Percentiles rank a stretch among this genome's conserved stretches.
Evolutionary conservation across 352 stramenopile genomes (phyloP).

Genomic region (Globisporangium emineosum): DNA sequence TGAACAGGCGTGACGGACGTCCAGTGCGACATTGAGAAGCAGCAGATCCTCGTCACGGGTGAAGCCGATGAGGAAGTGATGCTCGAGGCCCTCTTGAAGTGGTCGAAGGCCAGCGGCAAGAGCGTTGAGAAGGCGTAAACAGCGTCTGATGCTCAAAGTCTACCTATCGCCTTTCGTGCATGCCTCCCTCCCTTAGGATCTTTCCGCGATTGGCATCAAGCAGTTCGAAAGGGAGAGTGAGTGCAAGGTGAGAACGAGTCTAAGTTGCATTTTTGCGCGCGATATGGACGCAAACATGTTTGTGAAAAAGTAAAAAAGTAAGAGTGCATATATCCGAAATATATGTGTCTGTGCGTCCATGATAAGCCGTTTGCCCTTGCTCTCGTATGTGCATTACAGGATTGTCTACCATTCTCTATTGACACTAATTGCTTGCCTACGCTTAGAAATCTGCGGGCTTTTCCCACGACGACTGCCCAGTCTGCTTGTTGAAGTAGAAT

Average conservation of each 20-base stretch:
- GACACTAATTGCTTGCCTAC: neutral
- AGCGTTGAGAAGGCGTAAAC: conserved; percentile 74
- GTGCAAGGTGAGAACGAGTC: neutral
- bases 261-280: neutral
- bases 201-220: neutral
- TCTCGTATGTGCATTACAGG: neutral
- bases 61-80: conserved; percentile 74
- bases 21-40: conserved; percentile 84
- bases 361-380: neutral
- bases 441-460: conserved; percentile 56
- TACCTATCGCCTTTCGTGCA: too few relatives aligned
- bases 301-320: conserved; percentile 6
- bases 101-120: conserved; percentile 87
- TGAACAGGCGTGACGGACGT: conserved; percentile 72
- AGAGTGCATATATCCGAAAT: neutral
- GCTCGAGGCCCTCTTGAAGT: conserved; percentile 86
- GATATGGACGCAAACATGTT: conserved; percentile 1
- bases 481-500: conserved; percentile 90
- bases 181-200: too few relatives aligned
- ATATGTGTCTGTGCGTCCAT: neutral
- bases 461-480: conserved; percentile 75
- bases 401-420: neutral
- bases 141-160: neutral
- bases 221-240: neutral
- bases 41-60: conserved; percentile 82